Percentiles rank a stretch among this genome's conserved stretches.
Evolutionary conservation across 768 basidiomycete genomes (phyloP).

Genomic region (Mycena rebaudengoi): DNA sequence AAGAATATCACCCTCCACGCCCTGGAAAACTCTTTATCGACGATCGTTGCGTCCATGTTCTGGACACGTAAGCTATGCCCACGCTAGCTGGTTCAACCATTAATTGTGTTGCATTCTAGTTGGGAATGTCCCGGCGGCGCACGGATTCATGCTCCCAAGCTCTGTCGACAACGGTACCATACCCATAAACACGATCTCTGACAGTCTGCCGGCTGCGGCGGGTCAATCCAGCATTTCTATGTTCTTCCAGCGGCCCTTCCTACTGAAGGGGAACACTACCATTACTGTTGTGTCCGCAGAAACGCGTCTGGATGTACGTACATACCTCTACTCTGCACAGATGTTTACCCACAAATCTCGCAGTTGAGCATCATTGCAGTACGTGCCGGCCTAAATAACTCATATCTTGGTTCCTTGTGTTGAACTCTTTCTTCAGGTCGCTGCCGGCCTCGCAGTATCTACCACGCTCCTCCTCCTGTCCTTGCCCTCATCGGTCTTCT

Average conservation of each 20-base stretch:
- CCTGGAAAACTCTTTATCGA: neutral
- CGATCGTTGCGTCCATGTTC: neutral
- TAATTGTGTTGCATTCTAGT: neutral
- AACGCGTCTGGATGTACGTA: neutral
- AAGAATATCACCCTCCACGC: neutral
- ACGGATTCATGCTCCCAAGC: neutral
- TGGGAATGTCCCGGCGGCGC: neutral
- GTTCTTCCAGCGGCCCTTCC: too few relatives aligned
- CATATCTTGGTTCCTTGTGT: neutral
- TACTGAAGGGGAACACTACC: neutral
- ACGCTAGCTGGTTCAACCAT: neutral
- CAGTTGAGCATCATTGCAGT: slow-evolving; percentile 7
- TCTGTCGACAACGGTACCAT: too few relatives aligned
- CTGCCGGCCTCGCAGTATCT: neutral
- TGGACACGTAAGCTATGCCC: neutral
- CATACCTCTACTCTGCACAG: neutral
- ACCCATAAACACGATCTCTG: neutral
- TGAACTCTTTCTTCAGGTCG: neutral
- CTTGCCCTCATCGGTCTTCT: neutral
- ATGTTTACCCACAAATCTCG: neutral
- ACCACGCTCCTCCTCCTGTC: neutral
- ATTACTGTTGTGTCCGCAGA: neutral
- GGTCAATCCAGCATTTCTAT: neutral
- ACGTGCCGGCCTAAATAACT: neutral
- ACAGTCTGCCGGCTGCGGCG: neutral